These are phyloP conservation scores for Wallacemonas collosoma DNA, from an alignment of 208 protist species.

Conservation along the genomic window DNA sequence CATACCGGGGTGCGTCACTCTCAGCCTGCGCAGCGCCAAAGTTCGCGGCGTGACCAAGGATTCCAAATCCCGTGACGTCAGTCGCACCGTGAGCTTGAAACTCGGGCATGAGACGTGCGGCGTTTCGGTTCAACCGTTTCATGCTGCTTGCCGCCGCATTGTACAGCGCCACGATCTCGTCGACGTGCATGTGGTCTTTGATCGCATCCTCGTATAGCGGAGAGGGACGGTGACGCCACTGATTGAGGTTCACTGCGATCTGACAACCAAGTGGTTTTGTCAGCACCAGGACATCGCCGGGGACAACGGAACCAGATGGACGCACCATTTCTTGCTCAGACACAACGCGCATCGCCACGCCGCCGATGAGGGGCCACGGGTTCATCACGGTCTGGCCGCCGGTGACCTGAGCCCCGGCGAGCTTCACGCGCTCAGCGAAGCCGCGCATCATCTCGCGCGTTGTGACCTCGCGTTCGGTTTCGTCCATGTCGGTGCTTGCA, in stretches of 20 bases:
- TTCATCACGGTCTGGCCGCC: slow-evolving; percentile 97
- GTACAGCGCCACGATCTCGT: slow-evolving; percentile 84
- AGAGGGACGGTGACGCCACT: slow-evolving; percentile 87
- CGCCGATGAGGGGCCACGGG: slow-evolving; percentile 95
- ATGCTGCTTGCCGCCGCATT: slow-evolving; percentile 80
- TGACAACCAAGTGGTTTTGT: slow-evolving; percentile 97
- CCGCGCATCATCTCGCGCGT: slow-evolving; percentile 93
- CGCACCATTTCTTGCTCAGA: slow-evolving; percentile 85
- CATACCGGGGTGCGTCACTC: slow-evolving; percentile 23
- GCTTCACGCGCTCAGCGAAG: slow-evolving; percentile 84
- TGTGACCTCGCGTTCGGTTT: slow-evolving; percentile 71
- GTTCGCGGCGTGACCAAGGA: slow-evolving; percentile 95
- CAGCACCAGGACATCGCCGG: slow-evolving; percentile 94
- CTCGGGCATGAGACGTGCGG: slow-evolving; percentile 87
- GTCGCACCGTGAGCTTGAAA: slow-evolving; percentile 92
- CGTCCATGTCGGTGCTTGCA: slow-evolving; percentile 92
- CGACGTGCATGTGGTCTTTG: slow-evolving; percentile 46
- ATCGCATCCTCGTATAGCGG: slow-evolving; percentile 71
- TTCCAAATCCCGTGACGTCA: slow-evolving; percentile 97
- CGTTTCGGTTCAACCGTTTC: slow-evolving; percentile 90
- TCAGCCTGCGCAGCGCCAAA: slow-evolving; percentile 84
- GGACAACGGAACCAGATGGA: slow-evolving; percentile 65
- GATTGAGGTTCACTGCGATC: slow-evolving; percentile 93
- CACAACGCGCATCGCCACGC: slow-evolving; percentile 90
- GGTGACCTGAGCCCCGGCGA: slow-evolving; percentile 87